These are phyloP conservation scores for Aspergillus japonicus DNA, from an alignment of 2,329 filamentous ascomycete species.

Conservation along the genomic window DNA sequence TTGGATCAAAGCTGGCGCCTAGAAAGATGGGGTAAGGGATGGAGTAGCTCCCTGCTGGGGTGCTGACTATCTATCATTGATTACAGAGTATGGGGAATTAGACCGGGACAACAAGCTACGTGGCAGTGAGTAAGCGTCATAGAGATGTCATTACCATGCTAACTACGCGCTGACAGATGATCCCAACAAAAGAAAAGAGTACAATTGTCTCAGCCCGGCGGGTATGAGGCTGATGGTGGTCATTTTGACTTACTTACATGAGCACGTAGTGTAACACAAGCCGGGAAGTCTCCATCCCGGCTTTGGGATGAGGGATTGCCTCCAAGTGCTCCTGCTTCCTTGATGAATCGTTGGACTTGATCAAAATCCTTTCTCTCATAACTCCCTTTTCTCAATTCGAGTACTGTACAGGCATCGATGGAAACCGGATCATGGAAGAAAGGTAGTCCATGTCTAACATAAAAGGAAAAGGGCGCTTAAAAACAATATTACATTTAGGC, in stretches of 20 bases:
- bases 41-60: too few relatives aligned
- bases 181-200: conserved; percentile 30
- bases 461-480: conserved; percentile 38
- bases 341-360: conserved; percentile 12
- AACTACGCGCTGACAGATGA: neutral
- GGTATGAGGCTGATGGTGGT: conserved; percentile 38
- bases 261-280: conserved; percentile 42
- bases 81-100: neutral
- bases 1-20: too few relatives aligned
- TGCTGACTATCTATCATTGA: too few relatives aligned
- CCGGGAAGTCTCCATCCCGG: conserved; percentile 27
- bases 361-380: conserved; percentile 22
- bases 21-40: too few relatives aligned
- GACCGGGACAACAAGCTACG: neutral
- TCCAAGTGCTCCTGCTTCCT: conserved; percentile 21
- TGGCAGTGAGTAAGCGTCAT: neutral
- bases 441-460: conserved; percentile 32
- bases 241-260: conserved; percentile 43
- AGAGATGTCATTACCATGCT: neutral
- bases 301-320: conserved; percentile 20
- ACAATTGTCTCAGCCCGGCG: conserved; percentile 30
- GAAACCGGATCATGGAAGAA: conserved; percentile 37
- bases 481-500: conserved; percentile 49
- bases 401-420: conserved; percentile 43
- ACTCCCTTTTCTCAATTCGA: conserved; percentile 39